Evolutionary conservation across 2,329 filamentous ascomycete species (phyloP).

Genomic region (Laburnicola sp.): DNA sequence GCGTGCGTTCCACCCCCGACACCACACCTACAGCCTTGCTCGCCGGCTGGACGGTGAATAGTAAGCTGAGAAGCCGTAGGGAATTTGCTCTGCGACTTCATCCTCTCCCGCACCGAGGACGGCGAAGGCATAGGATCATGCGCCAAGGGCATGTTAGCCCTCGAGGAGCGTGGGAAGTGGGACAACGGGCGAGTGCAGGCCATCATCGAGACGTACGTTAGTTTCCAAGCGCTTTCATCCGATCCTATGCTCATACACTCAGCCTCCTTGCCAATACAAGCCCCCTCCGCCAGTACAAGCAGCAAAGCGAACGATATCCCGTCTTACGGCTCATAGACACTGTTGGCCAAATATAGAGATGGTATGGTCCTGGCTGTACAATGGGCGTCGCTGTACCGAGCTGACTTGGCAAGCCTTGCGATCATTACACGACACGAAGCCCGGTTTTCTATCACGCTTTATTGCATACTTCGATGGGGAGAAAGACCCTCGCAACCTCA

Average conservation of each 20-base stretch:
- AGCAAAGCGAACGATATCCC: conserved; percentile 64
- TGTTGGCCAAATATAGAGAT: conserved; percentile 64
- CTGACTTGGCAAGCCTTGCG: conserved; percentile 36
- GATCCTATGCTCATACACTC: background rate
- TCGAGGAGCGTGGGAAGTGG: conserved; percentile 64
- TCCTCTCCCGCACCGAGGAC: conserved; percentile 65
- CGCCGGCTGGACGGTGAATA: background rate
- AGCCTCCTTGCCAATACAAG: conserved; percentile 55
- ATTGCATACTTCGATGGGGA: conserved; percentile 68
- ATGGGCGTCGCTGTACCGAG: background rate
- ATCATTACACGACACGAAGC: conserved; percentile 55
- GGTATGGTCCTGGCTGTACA: conserved; percentile 43
- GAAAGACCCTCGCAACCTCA: conserved; percentile 70
- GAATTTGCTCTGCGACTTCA: conserved; percentile 63
- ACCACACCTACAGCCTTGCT: background rate
- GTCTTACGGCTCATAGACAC: conserved; percentile 62
- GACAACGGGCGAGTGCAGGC: conserved; percentile 59
- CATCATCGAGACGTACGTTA: conserved; percentile 56
- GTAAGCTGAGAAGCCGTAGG: conserved; percentile 56
- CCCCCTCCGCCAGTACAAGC: conserved; percentile 63
- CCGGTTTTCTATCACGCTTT: conserved; percentile 62
- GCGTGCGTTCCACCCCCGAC: conserved; percentile 39
- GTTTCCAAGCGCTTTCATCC: background rate
- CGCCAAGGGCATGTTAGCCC: conserved; percentile 60
- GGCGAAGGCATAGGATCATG: conserved; percentile 58